Evolutionary conservation across 768 basidiomycete species (phyloP), one percentile per base, ranked within the genome.

Genomic region (Pleurotus salmoneostramineus): DNA sequence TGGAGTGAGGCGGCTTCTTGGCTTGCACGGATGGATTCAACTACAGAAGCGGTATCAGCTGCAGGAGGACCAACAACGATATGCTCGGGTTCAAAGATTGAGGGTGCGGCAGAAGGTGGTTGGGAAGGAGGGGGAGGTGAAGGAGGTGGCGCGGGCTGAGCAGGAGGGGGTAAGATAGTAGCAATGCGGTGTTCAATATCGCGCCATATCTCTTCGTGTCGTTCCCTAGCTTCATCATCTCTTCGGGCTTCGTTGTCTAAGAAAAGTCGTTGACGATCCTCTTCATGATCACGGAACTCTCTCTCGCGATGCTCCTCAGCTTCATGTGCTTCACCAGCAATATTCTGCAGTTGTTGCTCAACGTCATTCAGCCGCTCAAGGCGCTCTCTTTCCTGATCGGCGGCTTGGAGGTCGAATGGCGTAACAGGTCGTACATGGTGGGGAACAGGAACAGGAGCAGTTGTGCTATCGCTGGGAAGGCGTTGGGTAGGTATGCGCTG

Each of bases 271-370:
- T 88, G 77, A 5, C 89, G 75, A 51, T 82, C 83, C 8, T 86
- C 83, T 68, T 93, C 91, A 58, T 82, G 80, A 1, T 72, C 71
- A 14, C 81, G 78, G 71, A 89, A 91, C 33, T 85, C 82, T 6
- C 67, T 68, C 57, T 92, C 89, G 7, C 90, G 81, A 47, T 74
- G 74, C 27, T 82, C 78, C 64, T 93, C 91, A 0, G 81, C 82
- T 51, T 83, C 81, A 36, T 80, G 77, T 0, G 83, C 80, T 2
- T 77, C 76, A 6, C 75, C 72, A 6, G 77, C 73, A 4, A 81
- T 73, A 33, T 80, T 72, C 3, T 76, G 73, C 10, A 91, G 65
- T 17, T 77, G 76, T 15, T 73, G 69, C 51, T 85, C 82, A 15
- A 82, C 75, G 0, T 83, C 84, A 7, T 78, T 77, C 27, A 91